phyloP scores from a whole-genome alignment of 768 basidiomycete genomes.

The Strobilomyces echinocephalus region DNA sequence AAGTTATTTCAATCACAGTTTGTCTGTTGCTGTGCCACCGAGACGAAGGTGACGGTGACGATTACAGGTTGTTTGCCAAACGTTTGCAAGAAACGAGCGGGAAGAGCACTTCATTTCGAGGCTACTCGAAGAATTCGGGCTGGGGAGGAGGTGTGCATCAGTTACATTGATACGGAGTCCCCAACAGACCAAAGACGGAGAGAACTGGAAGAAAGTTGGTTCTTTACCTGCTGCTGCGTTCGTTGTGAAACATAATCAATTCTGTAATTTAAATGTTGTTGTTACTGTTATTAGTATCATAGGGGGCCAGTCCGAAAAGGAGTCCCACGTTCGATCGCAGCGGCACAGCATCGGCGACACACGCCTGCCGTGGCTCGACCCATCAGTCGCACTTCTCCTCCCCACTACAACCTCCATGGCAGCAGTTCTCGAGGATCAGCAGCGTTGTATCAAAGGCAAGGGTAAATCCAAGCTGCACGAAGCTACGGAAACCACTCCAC shows the following conservation, averaged over 20 bases:
- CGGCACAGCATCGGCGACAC: constrained; percentile 2
- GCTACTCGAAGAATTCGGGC: constrained; percentile 37
- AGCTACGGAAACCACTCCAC: constrained; percentile 29
- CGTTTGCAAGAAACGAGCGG: constrained; percentile 41
- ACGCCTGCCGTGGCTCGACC: not conserved
- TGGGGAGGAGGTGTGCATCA: constrained; percentile 58
- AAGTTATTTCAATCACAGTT: constrained; percentile 69
- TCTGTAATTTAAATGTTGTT: too few species aligned
- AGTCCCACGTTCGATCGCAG: constrained; percentile 14
- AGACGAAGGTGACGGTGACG: not conserved
- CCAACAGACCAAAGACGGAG: constrained; percentile 34
- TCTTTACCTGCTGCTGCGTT: constrained; percentile 48
- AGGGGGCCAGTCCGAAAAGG: constrained; percentile 3
- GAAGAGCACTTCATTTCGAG: constrained; percentile 45
- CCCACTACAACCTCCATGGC: constrained; percentile 21
- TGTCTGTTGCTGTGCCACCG: constrained; percentile 4
- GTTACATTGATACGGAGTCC: constrained; percentile 41
- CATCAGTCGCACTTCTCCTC: not conserved
- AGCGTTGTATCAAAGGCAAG: constrained; percentile 23
- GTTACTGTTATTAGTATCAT: too few species aligned
- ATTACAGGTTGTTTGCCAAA: constrained; percentile 50
- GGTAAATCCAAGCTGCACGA: constrained; percentile 20
- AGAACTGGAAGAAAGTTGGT: constrained; percentile 49
- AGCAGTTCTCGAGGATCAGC: constrained; percentile 11
- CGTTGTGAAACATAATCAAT: constrained; percentile 35